A percentile compares a stretch with the other conserved stretches of the same genome.
These are phyloP conservation scores for Clarireedia monteithiana DNA, from an alignment of 2,329 filamentous ascomycete genomes.

Conservation along the genomic window DNA sequence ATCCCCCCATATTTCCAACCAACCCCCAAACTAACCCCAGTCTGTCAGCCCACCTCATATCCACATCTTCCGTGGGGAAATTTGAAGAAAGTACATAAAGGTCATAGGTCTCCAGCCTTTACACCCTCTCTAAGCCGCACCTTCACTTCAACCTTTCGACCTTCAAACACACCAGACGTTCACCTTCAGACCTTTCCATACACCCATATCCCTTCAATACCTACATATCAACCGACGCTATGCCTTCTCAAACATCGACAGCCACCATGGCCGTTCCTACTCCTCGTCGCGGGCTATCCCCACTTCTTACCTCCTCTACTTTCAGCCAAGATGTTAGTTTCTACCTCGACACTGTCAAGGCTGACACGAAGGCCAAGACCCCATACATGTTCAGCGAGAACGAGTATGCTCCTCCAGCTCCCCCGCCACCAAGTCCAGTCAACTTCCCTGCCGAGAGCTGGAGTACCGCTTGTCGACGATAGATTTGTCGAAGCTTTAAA, in stretches of 20 bases:
- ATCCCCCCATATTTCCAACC: conserved; percentile 1
- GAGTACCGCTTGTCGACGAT: conserved; percentile 22
- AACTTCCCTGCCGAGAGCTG: conserved; percentile 52
- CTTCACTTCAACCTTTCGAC: not conserved
- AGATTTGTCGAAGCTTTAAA: not conserved
- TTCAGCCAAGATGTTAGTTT: conserved; percentile 24
- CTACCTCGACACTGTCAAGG: conserved; percentile 21
- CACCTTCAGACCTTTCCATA: conserved; percentile 2
- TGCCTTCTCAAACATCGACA: conserved; percentile 26
- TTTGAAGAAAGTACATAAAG: conserved; percentile 8
- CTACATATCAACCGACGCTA: conserved; percentile 2
- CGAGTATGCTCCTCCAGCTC: conserved; percentile 57
- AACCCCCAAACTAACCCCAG: not conserved
- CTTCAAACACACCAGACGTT: not conserved
- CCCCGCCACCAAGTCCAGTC: conserved; percentile 56
- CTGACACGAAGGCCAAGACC: conserved; percentile 24
- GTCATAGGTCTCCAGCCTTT: conserved; percentile 3
- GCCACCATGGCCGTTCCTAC: conserved; percentile 26
- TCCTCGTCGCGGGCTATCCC: conserved; percentile 44
- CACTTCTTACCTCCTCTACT: conserved; percentile 20
- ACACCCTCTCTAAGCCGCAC: not conserved
- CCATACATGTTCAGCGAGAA: conserved; percentile 34
- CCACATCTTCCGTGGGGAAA: not conserved
- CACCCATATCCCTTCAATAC: not conserved
- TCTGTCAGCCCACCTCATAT: conserved; percentile 1